Evolutionary conservation across 768 basidiomycete genomes (phyloP).

Genomic region (Rhodotorula graminis): DNA sequence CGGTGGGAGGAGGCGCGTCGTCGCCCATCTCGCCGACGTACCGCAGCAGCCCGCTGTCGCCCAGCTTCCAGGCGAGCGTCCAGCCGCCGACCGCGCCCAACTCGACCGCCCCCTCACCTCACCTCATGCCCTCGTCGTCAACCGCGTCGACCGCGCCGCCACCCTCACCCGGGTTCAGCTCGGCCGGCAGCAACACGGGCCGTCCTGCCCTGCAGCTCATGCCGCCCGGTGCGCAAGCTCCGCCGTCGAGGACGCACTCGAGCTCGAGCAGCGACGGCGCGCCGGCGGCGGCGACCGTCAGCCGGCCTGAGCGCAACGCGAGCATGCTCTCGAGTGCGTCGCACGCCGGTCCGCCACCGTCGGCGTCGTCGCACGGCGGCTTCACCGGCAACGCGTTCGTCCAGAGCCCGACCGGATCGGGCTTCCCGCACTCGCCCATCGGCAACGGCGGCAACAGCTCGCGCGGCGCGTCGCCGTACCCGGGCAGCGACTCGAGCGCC

Average conservation of each 20-base stretch:
- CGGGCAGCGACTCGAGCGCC: not conserved
- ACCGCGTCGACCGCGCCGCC: not conserved
- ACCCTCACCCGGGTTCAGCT: not conserved
- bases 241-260: not conserved
- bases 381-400: not conserved
- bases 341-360: not conserved
- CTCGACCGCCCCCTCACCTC: not conserved
- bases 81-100: not conserved
- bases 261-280: not conserved
- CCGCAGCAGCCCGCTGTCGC: not conserved
- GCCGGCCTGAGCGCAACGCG: constrained; percentile 23
- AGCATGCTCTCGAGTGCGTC: constrained; percentile 9
- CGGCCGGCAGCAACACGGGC: not conserved
- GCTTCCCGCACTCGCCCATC: not conserved
- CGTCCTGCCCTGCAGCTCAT: not conserved
- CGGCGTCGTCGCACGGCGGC: too few relatives aligned
- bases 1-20: not conserved
- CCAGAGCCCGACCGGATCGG: not conserved
- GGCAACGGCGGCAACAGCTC: not conserved
- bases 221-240: not conserved
- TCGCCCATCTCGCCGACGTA: constrained; percentile 20
- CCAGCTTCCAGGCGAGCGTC: not conserved
- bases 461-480: constrained; percentile 15
- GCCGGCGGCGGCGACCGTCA: not conserved
- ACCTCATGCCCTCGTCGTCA: not conserved